A percentile compares a stretch with the other conserved stretches of the same genome.
phyloP scores from a whole-genome alignment of 257 asterid genomes.

The Nicotiana undulata region DNA sequence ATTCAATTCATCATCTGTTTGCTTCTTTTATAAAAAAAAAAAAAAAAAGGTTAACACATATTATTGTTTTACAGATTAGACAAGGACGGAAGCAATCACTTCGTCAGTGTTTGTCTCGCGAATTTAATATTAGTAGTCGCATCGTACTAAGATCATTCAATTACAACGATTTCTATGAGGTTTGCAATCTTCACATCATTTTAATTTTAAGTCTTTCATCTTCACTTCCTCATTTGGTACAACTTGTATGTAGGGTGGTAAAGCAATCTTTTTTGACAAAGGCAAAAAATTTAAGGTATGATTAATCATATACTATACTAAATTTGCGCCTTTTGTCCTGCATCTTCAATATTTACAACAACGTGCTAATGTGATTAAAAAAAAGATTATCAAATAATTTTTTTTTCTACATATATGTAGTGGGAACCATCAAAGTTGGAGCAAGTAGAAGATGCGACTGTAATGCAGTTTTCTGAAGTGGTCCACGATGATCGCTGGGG shows the following conservation, averaged over 20 bases:
- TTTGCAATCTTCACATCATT: neutral
- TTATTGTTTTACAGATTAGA: constrained; percentile 3
- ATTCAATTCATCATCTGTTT: neutral
- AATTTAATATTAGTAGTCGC: constrained; percentile 10
- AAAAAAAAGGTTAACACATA: too few species aligned
- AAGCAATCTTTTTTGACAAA: constrained; percentile 6
- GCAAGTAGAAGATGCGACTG: constrained; percentile 3
- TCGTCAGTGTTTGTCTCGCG: constrained; percentile 6
- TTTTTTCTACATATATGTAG: neutral
- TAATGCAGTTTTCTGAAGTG: neutral
- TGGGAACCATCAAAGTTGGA: constrained; percentile 13
- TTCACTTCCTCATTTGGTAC: neutral
- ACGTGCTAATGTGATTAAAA: too few species aligned
- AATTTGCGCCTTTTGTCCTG: too few species aligned
- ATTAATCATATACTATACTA: neutral
- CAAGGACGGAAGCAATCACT: constrained; percentile 2
- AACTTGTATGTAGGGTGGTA: constrained; percentile 16
- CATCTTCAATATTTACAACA: too few species aligned
- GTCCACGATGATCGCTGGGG: neutral
- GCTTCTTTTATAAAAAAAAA: neutral
- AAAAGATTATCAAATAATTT: too few species aligned
- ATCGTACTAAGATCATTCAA: neutral
- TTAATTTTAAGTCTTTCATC: neutral
- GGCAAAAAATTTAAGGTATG: constrained; percentile 12
- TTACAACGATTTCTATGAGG: constrained; percentile 14